Evolutionary conservation across 345 rosid genomes (phyloP).

Genomic region (Citrus unshiu): DNA sequence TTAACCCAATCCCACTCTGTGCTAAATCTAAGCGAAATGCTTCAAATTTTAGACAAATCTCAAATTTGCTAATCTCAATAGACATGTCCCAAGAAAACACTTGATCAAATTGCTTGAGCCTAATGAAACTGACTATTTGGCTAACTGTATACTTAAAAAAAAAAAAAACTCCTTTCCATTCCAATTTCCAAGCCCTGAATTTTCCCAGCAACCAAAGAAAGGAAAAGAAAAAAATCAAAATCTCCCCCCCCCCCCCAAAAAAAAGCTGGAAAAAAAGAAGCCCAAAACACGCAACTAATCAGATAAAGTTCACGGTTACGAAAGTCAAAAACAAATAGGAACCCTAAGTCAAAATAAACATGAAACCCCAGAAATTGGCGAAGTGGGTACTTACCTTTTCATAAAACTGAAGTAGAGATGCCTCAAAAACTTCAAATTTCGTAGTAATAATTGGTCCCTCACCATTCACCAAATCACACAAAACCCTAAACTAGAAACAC

Average conservation of each 20-base stretch:
- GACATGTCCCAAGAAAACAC: background rate
- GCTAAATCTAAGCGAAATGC: background rate
- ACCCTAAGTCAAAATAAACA: background rate
- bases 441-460: background rate
- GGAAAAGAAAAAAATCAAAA: background rate
- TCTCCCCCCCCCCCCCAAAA: too few relatives aligned
- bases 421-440: background rate
- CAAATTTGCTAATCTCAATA: background rate
- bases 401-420: background rate
- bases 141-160: too few relatives aligned
- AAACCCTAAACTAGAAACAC: background rate
- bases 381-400: background rate
- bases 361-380: background rate
- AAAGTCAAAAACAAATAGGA: background rate
- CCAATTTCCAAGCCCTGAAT: background rate
- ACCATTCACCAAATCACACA: constrained; percentile 13
- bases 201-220: background rate
- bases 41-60: background rate
- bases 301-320: background rate
- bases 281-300: too few relatives aligned
- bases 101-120: background rate
- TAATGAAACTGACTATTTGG: background rate
- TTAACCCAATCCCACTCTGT: background rate
- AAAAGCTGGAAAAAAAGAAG: background rate
- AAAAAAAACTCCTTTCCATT: background rate